These are phyloP conservation scores for Pholiota microspora DNA, from an alignment of 768 basidiomycete genomes.

Conservation along the genomic window DNA sequence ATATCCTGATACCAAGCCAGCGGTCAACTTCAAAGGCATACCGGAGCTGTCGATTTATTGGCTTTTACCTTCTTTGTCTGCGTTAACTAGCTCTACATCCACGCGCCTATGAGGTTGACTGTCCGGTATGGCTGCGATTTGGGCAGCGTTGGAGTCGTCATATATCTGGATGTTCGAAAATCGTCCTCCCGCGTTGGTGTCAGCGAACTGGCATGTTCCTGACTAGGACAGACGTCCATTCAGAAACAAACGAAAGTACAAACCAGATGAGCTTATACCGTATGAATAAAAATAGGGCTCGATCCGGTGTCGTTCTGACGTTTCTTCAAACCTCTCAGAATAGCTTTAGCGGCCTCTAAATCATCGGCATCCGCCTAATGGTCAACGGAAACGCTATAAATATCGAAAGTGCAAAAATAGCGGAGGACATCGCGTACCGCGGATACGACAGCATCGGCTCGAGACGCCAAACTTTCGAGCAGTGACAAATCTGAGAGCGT, in stretches of 20 bases:
- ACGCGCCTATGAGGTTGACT: constrained; percentile 49
- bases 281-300: constrained; percentile 55
- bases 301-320: constrained; percentile 38
- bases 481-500: constrained; percentile 41
- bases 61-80: constrained; percentile 42
- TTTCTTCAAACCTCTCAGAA: constrained; percentile 52
- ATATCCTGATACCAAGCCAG: constrained; percentile 32
- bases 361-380: constrained; percentile 45
- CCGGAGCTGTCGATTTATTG: background rate
- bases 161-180: constrained; percentile 37
- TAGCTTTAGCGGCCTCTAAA: constrained; percentile 38
- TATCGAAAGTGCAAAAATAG: background rate
- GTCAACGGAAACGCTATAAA: background rate
- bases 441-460: constrained; percentile 44
- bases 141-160: constrained; percentile 44
- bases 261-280: constrained; percentile 37
- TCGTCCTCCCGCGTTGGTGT: constrained; percentile 37
- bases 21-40: background rate
- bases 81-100: constrained; percentile 45
- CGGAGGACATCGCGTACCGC: constrained; percentile 24
- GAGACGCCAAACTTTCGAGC: constrained; percentile 41
- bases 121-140: constrained; percentile 41
- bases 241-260: background rate
- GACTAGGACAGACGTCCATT: background rate
- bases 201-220: background rate